Percentiles rank a stretch among this genome's conserved stretches.
Evolutionary conservation across 2,329 filamentous ascomycete species (phyloP).

Genomic region (Penicillium sp.): DNA sequence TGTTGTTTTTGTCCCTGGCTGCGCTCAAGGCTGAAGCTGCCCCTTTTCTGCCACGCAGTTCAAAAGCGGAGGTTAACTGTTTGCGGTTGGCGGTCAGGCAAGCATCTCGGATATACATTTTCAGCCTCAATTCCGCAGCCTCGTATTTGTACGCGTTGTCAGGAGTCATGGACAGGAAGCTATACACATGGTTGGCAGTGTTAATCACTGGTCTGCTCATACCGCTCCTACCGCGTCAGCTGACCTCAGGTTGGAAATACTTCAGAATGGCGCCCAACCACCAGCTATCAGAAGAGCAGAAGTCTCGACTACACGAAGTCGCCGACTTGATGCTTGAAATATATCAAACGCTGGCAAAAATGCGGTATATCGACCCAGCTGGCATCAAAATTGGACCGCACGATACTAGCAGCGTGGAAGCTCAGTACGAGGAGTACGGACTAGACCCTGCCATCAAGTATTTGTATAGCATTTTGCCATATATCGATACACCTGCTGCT

Average conservation of each 20-base stretch:
- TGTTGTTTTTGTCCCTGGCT: background rate
- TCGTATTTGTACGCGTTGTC: background rate
- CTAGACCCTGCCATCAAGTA: background rate
- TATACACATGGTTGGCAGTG: background rate
- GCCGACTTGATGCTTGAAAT: conserved; percentile 26
- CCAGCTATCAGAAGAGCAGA: background rate
- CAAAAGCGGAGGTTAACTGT: conserved; percentile 12
- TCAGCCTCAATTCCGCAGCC: background rate
- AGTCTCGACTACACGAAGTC: conserved; percentile 20
- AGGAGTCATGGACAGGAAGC: too few relatives aligned
- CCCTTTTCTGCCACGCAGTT: conserved; percentile 15
- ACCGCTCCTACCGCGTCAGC: background rate
- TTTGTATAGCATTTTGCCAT: background rate
- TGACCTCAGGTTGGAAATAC: background rate
- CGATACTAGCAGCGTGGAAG: background rate
- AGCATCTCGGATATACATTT: background rate
- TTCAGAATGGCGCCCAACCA: background rate
- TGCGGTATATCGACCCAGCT: conserved; percentile 23
- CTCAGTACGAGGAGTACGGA: background rate
- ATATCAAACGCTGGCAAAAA: conserved; percentile 24
- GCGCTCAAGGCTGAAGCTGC: background rate
- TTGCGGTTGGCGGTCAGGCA: conserved; percentile 15
- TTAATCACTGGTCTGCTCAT: background rate
- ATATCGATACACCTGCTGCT: background rate
- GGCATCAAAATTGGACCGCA: conserved; percentile 7